Percentiles rank a stretch among this genome's conserved stretches.
Conservation (phyloP, 805 yeast genomes). For the Saturnispora besseyi region DNA sequence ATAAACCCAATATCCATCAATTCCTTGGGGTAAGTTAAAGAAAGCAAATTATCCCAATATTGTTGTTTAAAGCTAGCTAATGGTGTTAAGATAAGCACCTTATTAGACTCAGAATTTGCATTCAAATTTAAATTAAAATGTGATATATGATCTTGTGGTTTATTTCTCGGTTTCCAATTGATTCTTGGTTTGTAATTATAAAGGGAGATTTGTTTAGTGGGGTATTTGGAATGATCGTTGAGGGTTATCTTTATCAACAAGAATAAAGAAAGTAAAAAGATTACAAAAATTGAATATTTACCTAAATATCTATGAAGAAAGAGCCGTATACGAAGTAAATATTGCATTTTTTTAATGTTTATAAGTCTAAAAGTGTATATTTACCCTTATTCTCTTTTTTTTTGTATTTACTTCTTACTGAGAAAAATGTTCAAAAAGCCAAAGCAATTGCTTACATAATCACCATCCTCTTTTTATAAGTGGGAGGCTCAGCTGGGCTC, state of each 20-base stretch:
- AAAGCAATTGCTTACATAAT: no score
- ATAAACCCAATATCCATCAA: constrained; percentile 86
- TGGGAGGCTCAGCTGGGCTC: no score
- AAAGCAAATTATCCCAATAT: constrained; percentile 80
- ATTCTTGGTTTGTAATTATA: constrained; percentile 40
- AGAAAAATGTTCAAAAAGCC: no score
- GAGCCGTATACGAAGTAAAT: neutral
- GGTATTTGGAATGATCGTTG: neutral
- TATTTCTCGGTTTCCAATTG: constrained; percentile 44
- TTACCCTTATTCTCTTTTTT: no score
- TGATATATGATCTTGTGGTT: constrained; percentile 65
- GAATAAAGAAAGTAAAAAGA: neutral
- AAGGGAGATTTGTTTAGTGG: neutral
- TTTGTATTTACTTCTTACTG: no score
- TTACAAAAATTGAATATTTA: neutral
- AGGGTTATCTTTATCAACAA: neutral
- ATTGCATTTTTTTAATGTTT: neutral
- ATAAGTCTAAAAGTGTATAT: no score
- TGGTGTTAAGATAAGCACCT: constrained; percentile 81
- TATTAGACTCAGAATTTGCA: constrained; percentile 65
- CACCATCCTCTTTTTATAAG: no score
- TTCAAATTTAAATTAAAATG: constrained; percentile 87
- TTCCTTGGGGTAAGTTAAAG: constrained; percentile 73
- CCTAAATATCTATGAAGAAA: neutral
- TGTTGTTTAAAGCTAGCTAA: constrained; percentile 76